Evolutionary conservation across 2,329 filamentous ascomycete species (phyloP).

Genomic region (Stenocarpella maydis): DNA sequence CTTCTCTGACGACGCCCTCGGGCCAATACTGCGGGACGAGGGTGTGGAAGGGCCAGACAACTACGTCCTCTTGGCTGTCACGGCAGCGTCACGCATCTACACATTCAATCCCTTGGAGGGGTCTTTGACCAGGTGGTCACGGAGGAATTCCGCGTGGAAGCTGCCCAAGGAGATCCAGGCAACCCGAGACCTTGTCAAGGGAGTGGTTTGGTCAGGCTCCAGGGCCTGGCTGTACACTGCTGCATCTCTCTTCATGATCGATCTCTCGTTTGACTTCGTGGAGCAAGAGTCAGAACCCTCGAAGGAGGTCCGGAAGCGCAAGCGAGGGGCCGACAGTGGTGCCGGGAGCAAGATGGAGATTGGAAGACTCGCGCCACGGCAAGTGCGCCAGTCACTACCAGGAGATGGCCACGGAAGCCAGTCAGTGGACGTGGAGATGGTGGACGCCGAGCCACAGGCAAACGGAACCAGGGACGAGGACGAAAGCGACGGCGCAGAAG

Average conservation of each 20-base stretch:
- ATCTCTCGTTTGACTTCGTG: constrained; percentile 75
- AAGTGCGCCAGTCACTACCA: constrained; percentile 49
- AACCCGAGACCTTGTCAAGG: constrained; percentile 82
- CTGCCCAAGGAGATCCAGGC: constrained; percentile 79
- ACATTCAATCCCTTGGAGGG: constrained; percentile 83
- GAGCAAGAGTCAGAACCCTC: constrained; percentile 45
- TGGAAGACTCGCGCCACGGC: constrained; percentile 54
- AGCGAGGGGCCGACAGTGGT: constrained; percentile 59
- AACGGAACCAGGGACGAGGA: constrained; percentile 48
- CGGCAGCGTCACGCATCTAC: constrained; percentile 69
- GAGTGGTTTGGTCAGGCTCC: constrained; percentile 81
- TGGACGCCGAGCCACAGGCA: constrained; percentile 42
- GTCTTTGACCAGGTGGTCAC: constrained; percentile 83
- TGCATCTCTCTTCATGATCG: constrained; percentile 91
- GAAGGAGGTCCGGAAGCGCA: constrained; percentile 59
- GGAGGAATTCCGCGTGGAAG: constrained; percentile 78
- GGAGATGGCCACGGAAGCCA: constrained; percentile 49
- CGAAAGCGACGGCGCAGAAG: constrained; percentile 51
- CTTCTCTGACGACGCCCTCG: constrained; percentile 64
- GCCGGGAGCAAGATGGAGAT: constrained; percentile 62
- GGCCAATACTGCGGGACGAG: constrained; percentile 38
- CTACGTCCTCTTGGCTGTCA: constrained; percentile 53
- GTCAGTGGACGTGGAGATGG: constrained; percentile 48
- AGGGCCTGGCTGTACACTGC: constrained; percentile 89
- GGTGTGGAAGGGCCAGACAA: constrained; percentile 25